A percentile compares a stretch with the other conserved stretches of the same genome.
Conservation (phyloP, 2,329 filamentous ascomycete species). For the Fusarium nematophilum region DNA sequence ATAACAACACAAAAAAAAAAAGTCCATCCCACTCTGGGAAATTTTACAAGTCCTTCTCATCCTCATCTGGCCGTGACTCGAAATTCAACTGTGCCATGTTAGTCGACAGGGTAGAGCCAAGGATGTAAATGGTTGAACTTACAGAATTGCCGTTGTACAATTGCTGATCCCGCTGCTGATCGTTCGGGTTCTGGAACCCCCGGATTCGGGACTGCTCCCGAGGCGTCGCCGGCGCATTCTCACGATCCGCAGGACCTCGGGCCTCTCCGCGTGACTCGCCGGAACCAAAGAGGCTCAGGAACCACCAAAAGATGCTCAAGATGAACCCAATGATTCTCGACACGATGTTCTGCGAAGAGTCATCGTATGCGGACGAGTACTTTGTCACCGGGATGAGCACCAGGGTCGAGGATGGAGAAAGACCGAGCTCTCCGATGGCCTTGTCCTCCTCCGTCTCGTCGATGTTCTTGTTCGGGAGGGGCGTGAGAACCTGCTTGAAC, state of each 20-base stretch:
- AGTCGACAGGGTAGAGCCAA: too few relatives aligned
- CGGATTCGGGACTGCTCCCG: slow-evolving; percentile 42
- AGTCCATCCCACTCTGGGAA: slow-evolving; percentile 43
- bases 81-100: slow-evolving; percentile 69
- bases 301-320: slow-evolving; percentile 50
- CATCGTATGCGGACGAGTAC: slow-evolving; percentile 56
- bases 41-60: slow-evolving; percentile 53
- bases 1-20: slow-evolving; percentile 42
- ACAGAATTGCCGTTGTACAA: slow-evolving; percentile 95
- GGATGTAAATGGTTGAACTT: slow-evolving; percentile 48
- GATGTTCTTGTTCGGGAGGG: slow-evolving; percentile 79
- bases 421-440: slow-evolving; percentile 74
- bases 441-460: slow-evolving; percentile 79
- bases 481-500: slow-evolving; percentile 86
- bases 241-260: neutral
- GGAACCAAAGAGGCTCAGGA: slow-evolving; percentile 49
- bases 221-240: slow-evolving; percentile 23
- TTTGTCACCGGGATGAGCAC: slow-evolving; percentile 78
- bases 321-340: slow-evolving; percentile 47
- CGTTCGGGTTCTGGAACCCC: slow-evolving; percentile 59
- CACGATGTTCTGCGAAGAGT: slow-evolving; percentile 42
- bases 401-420: slow-evolving; percentile 84
- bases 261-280: slow-evolving; percentile 26
- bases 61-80: slow-evolving; percentile 71
- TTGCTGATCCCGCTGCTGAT: slow-evolving; percentile 70